These are phyloP conservation scores for Berberis thunbergii DNA, from an alignment of 164 flowering plant genomes.

Conservation along the genomic window DNA sequence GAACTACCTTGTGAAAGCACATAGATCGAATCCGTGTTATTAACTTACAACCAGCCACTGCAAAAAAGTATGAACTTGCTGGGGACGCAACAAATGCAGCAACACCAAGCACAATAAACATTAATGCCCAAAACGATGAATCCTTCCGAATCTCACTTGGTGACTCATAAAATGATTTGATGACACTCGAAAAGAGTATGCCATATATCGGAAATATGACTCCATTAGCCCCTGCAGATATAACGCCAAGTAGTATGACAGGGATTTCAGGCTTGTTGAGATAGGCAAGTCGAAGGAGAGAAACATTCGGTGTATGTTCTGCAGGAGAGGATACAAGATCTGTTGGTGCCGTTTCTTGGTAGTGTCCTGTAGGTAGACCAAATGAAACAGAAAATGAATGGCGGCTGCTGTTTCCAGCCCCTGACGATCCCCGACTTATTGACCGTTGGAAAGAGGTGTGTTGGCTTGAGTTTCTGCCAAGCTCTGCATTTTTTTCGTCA, in stretches of 20 bases:
- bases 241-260: conserved; percentile 7
- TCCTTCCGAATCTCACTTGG: conserved; percentile 7
- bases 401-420: no score
- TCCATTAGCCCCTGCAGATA: conserved; percentile 6
- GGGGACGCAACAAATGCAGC: conserved; percentile 5
- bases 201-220: conserved; percentile 7
- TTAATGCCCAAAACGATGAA: conserved; percentile 10
- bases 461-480: no score
- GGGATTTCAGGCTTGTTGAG: conserved; percentile 11
- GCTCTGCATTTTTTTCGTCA: conserved; percentile 13
- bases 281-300: conserved; percentile 8
- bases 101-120: conserved; percentile 7
- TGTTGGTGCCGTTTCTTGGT: conserved; percentile 7
- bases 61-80: conserved; percentile 8
- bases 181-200: conserved; percentile 6
- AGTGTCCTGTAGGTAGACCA: conserved; percentile 15
- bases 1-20: conserved; percentile 10
- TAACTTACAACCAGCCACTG: conserved; percentile 10
- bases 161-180: conserved; percentile 6
- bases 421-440: no score
- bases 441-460: no score
- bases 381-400: conserved; percentile 7
- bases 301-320: not conserved
- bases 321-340: not conserved
- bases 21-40: conserved; percentile 6